Base-by-base conservation (phyloP, 2,329 filamentous ascomycete species). In the Dryadomyces quercus-mongolicae region DNA sequence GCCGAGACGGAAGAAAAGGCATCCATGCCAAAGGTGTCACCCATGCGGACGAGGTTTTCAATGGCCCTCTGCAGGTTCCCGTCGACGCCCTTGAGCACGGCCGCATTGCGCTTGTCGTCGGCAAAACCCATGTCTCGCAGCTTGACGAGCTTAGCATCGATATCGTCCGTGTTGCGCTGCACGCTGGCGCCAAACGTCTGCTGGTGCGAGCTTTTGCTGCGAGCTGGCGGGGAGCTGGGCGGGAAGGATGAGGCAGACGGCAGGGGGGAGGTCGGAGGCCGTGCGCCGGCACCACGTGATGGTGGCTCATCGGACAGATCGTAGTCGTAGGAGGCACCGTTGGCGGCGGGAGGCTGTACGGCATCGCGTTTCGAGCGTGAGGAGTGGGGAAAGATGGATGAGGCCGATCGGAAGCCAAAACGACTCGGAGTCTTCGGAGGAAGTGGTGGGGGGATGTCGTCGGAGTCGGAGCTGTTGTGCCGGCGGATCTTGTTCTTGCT, bases 71-170 rank as follows among this genome's bases (percentile, higher is more conserved):
- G 89, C 55, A 98, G 65, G 64, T 93, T 91, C 4, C 92, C 91
- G 63, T 86, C 84, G 34, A 94, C 77, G 3, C 86, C 86, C 65
- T 90, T 91, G 18, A 98, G 71, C 25, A 96, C 82, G 52, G 85
- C 43, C 5, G 81, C 76, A 64, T 96, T 97, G 56, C 86, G 81
- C 61, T 85, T 87, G 45, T 85, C 82, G 65, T 98, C 90, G 4
- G 73, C 74, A 63, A 98, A 98, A 0, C 93, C 93, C 90, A 97
- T 95, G 55, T 96, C 90, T 54, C 83, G 80, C 55, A 98, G 71
- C 52, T 81, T 83, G 3, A 75, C 74, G 65, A 97, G 69, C 67
- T 97, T 97, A 51, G 78, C 75, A 46, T 94, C 88, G 54, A 84
- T 76, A 60, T 86, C 75, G 49, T 48, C 49, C 16, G 40, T 13